Evolutionary conservation across 805 yeast genomes (phyloP).

Genomic region (Wickerhamia fluorescens): DNA sequence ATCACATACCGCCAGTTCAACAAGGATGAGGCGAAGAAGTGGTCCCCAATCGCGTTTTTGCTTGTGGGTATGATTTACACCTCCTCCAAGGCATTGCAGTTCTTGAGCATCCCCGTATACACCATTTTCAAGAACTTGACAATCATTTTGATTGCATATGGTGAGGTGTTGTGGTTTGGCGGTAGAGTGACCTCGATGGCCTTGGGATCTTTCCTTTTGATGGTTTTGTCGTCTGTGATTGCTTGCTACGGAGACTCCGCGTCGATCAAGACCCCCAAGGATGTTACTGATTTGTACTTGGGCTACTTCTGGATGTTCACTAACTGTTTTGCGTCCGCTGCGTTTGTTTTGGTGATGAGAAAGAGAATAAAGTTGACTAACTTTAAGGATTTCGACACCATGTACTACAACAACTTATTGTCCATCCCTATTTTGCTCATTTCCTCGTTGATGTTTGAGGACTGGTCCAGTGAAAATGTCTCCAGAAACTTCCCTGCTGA

Average conservation of each 20-base stretch:
- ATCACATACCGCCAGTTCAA: slow-evolving; percentile 85
- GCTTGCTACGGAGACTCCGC: slow-evolving; percentile 85
- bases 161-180: slow-evolving; percentile 96
- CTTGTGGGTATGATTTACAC: slow-evolving; percentile 95
- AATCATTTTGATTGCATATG: slow-evolving; percentile 93
- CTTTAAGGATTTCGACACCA: slow-evolving; percentile 95
- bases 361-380: slow-evolving; percentile 95
- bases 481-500: slow-evolving; percentile 71
- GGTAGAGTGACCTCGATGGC: slow-evolving; percentile 89
- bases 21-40: slow-evolving; percentile 83
- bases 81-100: slow-evolving; percentile 89
- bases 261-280: slow-evolving; percentile 29
- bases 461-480: slow-evolving; percentile 84
- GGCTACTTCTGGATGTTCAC: slow-evolving; percentile 97
- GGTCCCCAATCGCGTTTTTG: slow-evolving; percentile 89
- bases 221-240: slow-evolving; percentile 93
- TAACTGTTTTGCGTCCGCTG: slow-evolving; percentile 91
- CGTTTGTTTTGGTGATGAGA: slow-evolving; percentile 92
- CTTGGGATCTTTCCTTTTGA: slow-evolving; percentile 76
- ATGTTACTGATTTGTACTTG: slow-evolving; percentile 41
- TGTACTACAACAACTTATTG: slow-evolving; percentile 94
- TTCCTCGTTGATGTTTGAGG: slow-evolving; percentile 75
- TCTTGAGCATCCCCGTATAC: slow-evolving; percentile 87
- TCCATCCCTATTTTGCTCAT: slow-evolving; percentile 83
- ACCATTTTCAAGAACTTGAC: slow-evolving; percentile 97